Percentiles rank a stretch among this genome's conserved stretches.
These are phyloP conservation scores for Colletotrichum aenigma DNA, from an alignment of 2,329 filamentous ascomycete genomes.

Conservation along the genomic window DNA sequence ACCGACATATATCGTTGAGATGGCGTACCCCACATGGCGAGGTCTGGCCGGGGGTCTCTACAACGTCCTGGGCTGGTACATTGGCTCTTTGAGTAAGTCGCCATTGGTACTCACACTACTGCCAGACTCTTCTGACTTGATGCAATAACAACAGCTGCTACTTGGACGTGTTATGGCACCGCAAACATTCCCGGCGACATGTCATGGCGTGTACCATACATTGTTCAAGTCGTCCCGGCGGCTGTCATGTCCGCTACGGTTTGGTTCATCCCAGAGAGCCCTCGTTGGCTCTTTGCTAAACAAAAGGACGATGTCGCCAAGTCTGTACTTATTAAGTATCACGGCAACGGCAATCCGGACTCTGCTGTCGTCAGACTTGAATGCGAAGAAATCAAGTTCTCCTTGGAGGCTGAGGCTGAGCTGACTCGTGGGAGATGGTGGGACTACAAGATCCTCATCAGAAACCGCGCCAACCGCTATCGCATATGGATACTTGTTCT, in stretches of 20 bases:
- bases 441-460: slow-evolving; percentile 49
- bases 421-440: slow-evolving; percentile 34
- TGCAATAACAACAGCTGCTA: background rate
- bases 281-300: slow-evolving; percentile 42
- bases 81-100: slow-evolving; percentile 13
- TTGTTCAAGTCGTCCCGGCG: slow-evolving; percentile 41
- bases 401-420: background rate
- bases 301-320: slow-evolving; percentile 36
- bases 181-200: background rate
- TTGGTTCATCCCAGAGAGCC: slow-evolving; percentile 43
- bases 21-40: slow-evolving; percentile 27
- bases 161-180: slow-evolving; percentile 19
- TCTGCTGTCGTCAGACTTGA: slow-evolving; percentile 51
- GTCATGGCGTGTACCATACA: slow-evolving; percentile 39
- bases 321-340: slow-evolving; percentile 33
- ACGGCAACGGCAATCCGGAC: slow-evolving; percentile 31
- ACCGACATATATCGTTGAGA: slow-evolving; percentile 26
- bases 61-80: slow-evolving; percentile 21
- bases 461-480: slow-evolving; percentile 39
- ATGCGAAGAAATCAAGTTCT: slow-evolving; percentile 46
- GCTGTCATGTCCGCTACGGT: slow-evolving; percentile 32
- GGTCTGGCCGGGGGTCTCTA: slow-evolving; percentile 26
- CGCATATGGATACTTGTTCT: slow-evolving; percentile 3
- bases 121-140: background rate
- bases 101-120: background rate